Evolutionary conservation across 805 yeast genomes (phyloP).

Genomic region (Suhomyces canberraensis): DNA sequence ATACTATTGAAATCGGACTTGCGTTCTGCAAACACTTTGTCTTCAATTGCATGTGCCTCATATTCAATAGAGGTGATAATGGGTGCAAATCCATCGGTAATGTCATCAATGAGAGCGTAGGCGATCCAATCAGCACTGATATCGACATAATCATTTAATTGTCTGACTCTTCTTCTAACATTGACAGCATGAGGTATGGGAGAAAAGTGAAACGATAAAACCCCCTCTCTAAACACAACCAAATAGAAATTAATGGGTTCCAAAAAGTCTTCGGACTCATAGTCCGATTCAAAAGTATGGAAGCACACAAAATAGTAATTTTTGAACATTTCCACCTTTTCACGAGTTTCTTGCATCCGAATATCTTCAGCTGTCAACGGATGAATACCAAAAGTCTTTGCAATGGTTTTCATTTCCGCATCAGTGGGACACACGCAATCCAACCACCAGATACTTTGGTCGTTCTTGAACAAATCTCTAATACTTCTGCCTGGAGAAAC

Average conservation of each 20-base stretch:
- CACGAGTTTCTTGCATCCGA: constrained; percentile 93
- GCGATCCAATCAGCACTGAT: constrained; percentile 30
- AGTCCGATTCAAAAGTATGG: constrained; percentile 89
- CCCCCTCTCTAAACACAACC: constrained; percentile 27
- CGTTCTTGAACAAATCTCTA: constrained; percentile 22
- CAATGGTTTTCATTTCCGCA: constrained; percentile 85
- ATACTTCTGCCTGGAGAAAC: constrained; percentile 17
- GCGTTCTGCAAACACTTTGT: constrained; percentile 22
- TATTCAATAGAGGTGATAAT: constrained; percentile 27
- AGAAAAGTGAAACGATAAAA: constrained; percentile 26
- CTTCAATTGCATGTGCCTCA: constrained; percentile 29
- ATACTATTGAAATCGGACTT: constrained; percentile 21
- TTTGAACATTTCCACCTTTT: constrained; percentile 89
- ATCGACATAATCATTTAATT: constrained; percentile 27
- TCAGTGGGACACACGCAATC: constrained; percentile 94
- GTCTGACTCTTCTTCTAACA: constrained; percentile 27
- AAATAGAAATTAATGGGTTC: constrained; percentile 29
- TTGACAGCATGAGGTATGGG: constrained; percentile 27
- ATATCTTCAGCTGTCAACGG: constrained; percentile 98
- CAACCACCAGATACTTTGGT: constrained; percentile 46
- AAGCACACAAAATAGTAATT: constrained; percentile 93
- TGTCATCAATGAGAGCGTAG: constrained; percentile 29
- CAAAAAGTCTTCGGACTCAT: constrained; percentile 28
- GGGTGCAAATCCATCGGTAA: constrained; percentile 29
- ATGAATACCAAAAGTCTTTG: constrained; percentile 95